Conservation (phyloP, 441 rosid genomes). For the Lagerstroemia fauriei region DNA sequence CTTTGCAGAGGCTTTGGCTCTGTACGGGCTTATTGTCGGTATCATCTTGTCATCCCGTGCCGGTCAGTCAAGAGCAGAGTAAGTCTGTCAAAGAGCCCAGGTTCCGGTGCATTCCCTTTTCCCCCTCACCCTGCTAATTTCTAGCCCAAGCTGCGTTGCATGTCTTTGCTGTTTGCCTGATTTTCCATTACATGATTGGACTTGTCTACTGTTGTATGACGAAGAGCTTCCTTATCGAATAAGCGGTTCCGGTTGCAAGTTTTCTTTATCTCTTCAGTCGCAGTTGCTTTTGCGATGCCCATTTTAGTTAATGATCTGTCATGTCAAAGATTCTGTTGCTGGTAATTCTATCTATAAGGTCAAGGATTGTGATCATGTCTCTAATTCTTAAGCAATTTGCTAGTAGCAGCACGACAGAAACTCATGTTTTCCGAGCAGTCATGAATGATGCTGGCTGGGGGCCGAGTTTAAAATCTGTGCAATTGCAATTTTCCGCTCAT, state of each 20-base stretch:
- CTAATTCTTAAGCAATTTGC: no score
- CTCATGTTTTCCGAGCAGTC: no score
- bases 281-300: no score
- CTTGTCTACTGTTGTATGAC: background rate
- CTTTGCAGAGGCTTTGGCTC: slow-evolving; percentile 27
- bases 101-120: background rate
- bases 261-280: background rate
- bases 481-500: no score
- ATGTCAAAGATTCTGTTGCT: no score
- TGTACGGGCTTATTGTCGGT: slow-evolving; percentile 25
- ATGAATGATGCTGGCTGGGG: no score
- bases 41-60: slow-evolving; percentile 29
- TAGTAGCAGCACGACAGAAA: no score
- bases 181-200: background rate
- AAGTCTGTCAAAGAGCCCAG: background rate
- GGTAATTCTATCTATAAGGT: no score
- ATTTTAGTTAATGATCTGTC: no score
- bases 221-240: background rate
- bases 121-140: background rate
- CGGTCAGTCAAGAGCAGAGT: slow-evolving; percentile 25
- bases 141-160: background rate
- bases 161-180: background rate
- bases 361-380: no score
- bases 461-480: no score
- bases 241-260: background rate